Conservation (phyloP, 2,329 filamentous ascomycete genomes). For the Dactylellina haptotyla region DNA sequence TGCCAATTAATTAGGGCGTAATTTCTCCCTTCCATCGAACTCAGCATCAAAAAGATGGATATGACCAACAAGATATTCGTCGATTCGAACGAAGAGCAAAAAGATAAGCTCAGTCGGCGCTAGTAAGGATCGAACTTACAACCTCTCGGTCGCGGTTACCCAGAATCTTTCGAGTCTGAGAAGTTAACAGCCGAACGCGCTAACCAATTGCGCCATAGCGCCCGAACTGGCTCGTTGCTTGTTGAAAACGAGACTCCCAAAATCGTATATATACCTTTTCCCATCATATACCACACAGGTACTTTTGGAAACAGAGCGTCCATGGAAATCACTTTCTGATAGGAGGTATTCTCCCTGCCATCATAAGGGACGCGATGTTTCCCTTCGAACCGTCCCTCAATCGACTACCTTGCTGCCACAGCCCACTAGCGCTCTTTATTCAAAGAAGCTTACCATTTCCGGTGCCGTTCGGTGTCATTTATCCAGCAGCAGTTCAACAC, state of each 20-base stretch:
- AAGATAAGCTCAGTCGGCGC: conserved; percentile 23
- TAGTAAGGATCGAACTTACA: conserved; percentile 54
- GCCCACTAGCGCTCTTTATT: no score
- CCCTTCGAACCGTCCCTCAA: no score
- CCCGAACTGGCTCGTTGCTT: conserved; percentile 17
- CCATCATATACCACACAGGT: not conserved
- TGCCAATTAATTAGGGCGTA: no score
- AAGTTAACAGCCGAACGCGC: conserved; percentile 51
- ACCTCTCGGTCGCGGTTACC: conserved; percentile 50
- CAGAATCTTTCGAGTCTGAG: not conserved
- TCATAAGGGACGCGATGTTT: no score
- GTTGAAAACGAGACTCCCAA: not conserved
- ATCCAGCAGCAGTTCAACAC: no score
- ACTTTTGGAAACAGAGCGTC: no score
- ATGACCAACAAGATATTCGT: not conserved
- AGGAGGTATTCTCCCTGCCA: no score
- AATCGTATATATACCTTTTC: not conserved
- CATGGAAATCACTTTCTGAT: no score
- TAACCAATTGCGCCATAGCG: conserved; percentile 53
- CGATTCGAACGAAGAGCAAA: not conserved
- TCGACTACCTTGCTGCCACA: no score
- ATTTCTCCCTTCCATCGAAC: not conserved
- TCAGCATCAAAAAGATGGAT: not conserved
- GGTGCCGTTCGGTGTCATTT: no score
- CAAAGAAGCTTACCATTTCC: no score